Evolutionary conservation across 352 stramenopile genomes (phyloP), one percentile per base, ranked within the genome.

Genomic region (Pythium apleroticum): DNA sequence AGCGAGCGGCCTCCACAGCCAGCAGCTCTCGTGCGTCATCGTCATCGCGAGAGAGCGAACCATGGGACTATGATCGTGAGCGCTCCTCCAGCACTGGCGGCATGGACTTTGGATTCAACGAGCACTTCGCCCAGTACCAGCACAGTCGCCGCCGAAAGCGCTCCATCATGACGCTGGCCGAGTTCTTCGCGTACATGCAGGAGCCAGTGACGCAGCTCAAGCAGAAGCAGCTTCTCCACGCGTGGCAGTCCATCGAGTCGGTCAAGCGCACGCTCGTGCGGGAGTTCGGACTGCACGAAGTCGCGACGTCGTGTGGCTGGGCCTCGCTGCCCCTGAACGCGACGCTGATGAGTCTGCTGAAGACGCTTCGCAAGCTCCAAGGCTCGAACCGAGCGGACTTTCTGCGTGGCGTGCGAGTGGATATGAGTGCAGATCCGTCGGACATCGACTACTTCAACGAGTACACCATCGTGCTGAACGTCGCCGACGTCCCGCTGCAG

Each of bases 391-490:
- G 28, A 17, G 46, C 9, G 8, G 30, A 35, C 15, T 24, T 45
- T 2, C 83, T 87, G 19, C 53, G 60, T 81, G 45, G 59, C 37
- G 25, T 78, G 68, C 25, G 73, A 54, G 0, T 75, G 15, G 22
- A 64, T 53, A 8, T 73, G 30, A 80, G 78, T 46, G 63, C 75
- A 3, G 73, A 84, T 24, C 56, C 73, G 5, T 87, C 78, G 1
- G 75, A 79, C 7, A 88, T 90, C 22, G 78, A 90, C 52, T 73
- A 75, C 28, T 72, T 69, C 43, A 74, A 90, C 60, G 81, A 88
- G 63, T 90, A 87, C 49, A 72, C 64, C 10, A 74, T 90, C 11
- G 66, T 66, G 5, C 56, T 90, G 25, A 88, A 87, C 39, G 76
- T 80, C 4, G 74, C 81, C 0, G 81, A 90, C 57, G 81, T 90